Evolutionary conservation across 768 basidiomycete species (phyloP).

Genomic region (Cubamyces lactineus): DNA sequence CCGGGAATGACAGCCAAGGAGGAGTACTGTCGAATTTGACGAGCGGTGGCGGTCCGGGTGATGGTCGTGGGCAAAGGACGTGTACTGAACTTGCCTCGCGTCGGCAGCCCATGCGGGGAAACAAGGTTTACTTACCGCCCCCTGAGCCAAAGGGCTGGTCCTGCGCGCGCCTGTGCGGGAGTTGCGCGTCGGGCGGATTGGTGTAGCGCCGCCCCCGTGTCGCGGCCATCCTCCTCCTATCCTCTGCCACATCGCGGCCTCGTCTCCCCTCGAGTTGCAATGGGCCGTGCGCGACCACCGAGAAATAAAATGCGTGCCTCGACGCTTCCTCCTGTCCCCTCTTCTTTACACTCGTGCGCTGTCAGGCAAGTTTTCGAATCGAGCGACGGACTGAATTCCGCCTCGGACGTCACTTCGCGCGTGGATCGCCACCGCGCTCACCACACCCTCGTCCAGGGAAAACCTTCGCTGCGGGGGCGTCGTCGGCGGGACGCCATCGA

Average conservation of each 20-base stretch:
- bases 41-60: constrained; percentile 1
- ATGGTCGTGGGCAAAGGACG: background rate
- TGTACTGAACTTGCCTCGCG: background rate
- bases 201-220: background rate
- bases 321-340: background rate
- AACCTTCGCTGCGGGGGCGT: background rate
- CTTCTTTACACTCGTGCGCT: background rate
- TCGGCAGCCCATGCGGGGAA: background rate
- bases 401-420: constrained; percentile 8
- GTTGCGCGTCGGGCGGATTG: background rate
- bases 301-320: background rate
- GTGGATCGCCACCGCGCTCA: background rate
- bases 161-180: background rate
- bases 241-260: background rate
- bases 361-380: background rate
- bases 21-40: background rate
- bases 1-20: background rate
- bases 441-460: background rate
- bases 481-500: background rate
- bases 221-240: background rate
- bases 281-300: background rate
- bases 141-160: background rate
- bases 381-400: constrained; percentile 2
- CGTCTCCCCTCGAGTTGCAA: background rate
- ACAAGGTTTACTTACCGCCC: background rate